A percentile compares a stretch with the other conserved stretches of the same genome.
Conservation (phyloP, 202 grass and related monocot species). For the Eragrostis tef region DNA sequence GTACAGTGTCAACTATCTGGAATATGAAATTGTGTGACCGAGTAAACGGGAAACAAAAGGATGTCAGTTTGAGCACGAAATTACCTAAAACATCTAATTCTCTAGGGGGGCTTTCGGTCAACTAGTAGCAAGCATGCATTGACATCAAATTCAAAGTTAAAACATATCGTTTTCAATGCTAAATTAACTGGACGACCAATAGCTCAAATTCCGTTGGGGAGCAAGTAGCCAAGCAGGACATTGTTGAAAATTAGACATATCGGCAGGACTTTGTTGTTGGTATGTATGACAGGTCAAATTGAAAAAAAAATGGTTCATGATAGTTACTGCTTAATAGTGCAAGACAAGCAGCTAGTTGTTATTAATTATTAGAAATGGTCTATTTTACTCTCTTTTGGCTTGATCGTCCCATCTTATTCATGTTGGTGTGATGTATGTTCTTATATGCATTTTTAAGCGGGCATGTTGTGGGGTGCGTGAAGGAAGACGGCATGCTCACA, state of each 20-base stretch:
- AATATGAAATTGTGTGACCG: not conserved
- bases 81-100: not conserved
- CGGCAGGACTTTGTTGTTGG: not conserved
- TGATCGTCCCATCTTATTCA: not conserved
- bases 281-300: constrained; percentile 32
- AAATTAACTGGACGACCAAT: not conserved
- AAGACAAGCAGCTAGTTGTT: constrained; percentile 9
- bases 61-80: not conserved
- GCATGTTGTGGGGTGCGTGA: too few relatives aligned
- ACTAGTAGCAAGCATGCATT: not conserved
- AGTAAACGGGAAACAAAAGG: not conserved
- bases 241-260: constrained; percentile 17
- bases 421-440: too few relatives aligned
- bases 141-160: constrained; percentile 23
- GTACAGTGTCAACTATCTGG: not conserved
- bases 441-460: too few relatives aligned
- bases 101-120: not conserved
- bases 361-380: not conserved
- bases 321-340: not conserved
- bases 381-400: too few relatives aligned
- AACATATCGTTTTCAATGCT: constrained; percentile 23
- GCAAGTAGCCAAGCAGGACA: constrained; percentile 33
- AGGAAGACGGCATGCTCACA: too few relatives aligned
- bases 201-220: not conserved
- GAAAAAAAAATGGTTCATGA: constrained; percentile 23